A percentile compares a stretch with the other conserved stretches of the same genome.
Conservation (phyloP, 2,329 filamentous ascomycete species). For the Rhynchosporium graminicola region DNA sequence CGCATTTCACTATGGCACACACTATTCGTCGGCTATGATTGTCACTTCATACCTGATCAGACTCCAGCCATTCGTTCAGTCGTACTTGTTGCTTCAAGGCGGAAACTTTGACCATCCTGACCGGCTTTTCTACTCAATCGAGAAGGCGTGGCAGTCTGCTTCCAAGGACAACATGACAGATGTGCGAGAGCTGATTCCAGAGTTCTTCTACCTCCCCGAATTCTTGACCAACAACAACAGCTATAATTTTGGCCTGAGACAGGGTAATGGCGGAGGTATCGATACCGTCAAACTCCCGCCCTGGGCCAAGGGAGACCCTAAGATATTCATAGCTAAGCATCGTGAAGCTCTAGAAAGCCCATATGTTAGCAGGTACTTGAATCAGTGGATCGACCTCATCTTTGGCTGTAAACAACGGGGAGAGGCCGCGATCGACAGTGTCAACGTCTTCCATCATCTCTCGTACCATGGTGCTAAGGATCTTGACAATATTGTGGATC, state of each 20-base stretch:
- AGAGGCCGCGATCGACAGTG: conserved; percentile 84
- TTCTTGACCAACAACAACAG: conserved; percentile 92
- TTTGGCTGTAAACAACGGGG: conserved; percentile 94
- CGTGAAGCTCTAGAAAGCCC: conserved; percentile 94
- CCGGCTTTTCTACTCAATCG: conserved; percentile 89
- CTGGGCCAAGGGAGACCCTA: conserved; percentile 95
- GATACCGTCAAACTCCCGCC: conserved; percentile 87
- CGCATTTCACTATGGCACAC: conserved; percentile 96
- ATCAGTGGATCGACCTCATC: conserved; percentile 93
- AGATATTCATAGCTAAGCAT: conserved; percentile 93
- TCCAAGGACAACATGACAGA: conserved; percentile 90
- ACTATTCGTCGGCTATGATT: conserved; percentile 99
- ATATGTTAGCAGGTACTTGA: conserved; percentile 84
- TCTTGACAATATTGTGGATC: conserved; percentile 86
- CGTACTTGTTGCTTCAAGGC: conserved; percentile 91
- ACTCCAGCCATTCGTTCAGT: conserved; percentile 93
- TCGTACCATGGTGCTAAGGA: conserved; percentile 95
- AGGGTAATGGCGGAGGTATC: conserved; percentile 77
- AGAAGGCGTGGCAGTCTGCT: conserved; percentile 87
- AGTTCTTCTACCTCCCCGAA: conserved; percentile 96
- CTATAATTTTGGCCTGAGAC: conserved; percentile 88
- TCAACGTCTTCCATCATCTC: conserved; percentile 94
- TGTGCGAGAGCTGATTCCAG: conserved; percentile 90
- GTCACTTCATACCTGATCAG: conserved; percentile 95
- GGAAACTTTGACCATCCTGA: conserved; percentile 96